These are phyloP conservation scores for Gleditsia sinensis DNA, from an alignment of 306 rosid genomes.

Conservation along the genomic window DNA sequence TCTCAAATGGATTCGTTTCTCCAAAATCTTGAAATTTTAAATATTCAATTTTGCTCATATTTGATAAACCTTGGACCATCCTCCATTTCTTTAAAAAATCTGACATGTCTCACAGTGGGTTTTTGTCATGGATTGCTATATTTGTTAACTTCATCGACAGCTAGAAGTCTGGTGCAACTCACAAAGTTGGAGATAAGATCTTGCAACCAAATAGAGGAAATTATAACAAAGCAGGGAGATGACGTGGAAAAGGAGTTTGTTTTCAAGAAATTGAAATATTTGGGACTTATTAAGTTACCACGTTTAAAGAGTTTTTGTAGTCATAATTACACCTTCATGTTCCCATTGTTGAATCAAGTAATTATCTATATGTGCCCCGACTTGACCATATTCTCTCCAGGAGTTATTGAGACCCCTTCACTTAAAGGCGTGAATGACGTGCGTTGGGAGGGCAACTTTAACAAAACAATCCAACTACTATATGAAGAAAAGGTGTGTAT, in stretches of 20 bases:
- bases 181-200: neutral
- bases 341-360: neutral
- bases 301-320: neutral
- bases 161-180: neutral
- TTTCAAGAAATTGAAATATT: neutral
- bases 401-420: no score
- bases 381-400: no score
- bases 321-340: neutral
- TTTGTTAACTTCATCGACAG: neutral
- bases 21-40: neutral
- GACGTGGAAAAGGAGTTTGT: neutral
- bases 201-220: neutral
- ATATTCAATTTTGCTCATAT: neutral
- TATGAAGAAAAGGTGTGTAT: no score
- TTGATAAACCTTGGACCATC: neutral
- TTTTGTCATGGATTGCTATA: accelerated
- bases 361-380: no score
- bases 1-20: neutral
- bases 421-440: no score
- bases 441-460: no score
- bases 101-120: neutral
- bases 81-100: neutral
- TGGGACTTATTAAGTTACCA: no score
- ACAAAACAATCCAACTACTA: no score
- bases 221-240: neutral